These are phyloP conservation scores for Diospyros lotus DNA, from an alignment of 148 eudicot species.

Conservation along the genomic window DNA sequence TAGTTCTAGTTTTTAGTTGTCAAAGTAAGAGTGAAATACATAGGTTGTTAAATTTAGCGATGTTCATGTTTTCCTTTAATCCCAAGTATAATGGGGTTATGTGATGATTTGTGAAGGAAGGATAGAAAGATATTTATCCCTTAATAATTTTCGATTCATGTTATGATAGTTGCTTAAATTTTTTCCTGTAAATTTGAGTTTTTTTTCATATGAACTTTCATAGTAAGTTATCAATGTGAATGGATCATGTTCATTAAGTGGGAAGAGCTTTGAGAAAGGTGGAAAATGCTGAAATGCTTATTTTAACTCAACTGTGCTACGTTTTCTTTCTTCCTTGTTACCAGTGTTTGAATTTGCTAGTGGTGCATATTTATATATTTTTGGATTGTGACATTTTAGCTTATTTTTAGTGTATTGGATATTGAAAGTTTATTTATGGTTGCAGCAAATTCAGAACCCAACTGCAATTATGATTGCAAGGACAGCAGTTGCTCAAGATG, in stretches of 20 bases:
- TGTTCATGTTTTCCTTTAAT: no score
- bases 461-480: slow-evolving; percentile 99
- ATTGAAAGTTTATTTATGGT: slow-evolving; percentile 8
- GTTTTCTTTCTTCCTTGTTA: neutral
- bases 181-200: no score
- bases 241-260: neutral
- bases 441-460: slow-evolving; percentile 98
- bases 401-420: neutral
- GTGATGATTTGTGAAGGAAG: no score
- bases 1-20: no score
- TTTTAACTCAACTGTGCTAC: neutral
- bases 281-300: neutral
- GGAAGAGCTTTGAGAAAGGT: no score
- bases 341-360: neutral
- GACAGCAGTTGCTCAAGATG: slow-evolving; percentile 99
- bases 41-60: no score
- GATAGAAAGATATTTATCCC: no score
- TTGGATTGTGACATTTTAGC: neutral
- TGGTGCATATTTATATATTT: neutral
- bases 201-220: neutral
- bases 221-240: neutral
- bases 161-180: no score
- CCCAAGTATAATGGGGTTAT: no score
- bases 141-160: no score
- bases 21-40: no score